Base-by-base conservation (phyloP, 1,284 basidiomycete genomes). In the Ustilago shanxiensis region DNA sequence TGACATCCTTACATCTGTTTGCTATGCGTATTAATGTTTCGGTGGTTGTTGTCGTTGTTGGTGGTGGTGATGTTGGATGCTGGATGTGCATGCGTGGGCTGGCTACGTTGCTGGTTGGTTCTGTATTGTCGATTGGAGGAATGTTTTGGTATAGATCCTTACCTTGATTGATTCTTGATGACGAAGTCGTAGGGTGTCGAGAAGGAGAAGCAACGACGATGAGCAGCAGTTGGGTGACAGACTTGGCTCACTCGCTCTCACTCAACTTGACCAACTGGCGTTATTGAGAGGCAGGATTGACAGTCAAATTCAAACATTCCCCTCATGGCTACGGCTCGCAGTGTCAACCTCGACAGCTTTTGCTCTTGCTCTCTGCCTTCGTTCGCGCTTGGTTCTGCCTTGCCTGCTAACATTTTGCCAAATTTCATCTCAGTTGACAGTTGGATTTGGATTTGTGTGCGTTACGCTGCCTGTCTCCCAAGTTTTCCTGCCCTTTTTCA, bases 121-220 rank as follows among this genome's bases (percentile, higher is more conserved):
- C 53, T 11, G 44, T 35, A 31, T 56, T n/a, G 41, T 56, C 8
- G 45, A 35, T 57, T 56, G 2, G 45, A 35, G 56, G 8, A 29
- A 49, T 22, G 37, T 26, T 26, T 51, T 55, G 66, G 20, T 55
- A 44, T 28, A 18, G 50, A 52, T 51, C 45, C 73, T 76, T 76
- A 76, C 73, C 73, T 76, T 76, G 73, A 62, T 61, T 76, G 61
- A 72, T 65, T 67, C 73, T 76, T 76, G 73, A 76, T 61, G 73
- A 76, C 67, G 41, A 61, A 65, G 66, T 68, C 61, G 71, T 69
- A 57, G 72, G 60, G 60, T 66, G 72, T 66, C 49, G 66, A 69
- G 56, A 74, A 69, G 72, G 66, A 59, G 61, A 39, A 53, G 39
- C 26, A 33, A 39, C 59, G 61, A 67, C 55, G 61, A 51, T 31